phyloP scores from a whole-genome alignment of 2,329 filamentous ascomycete genomes.

The Aspergillus awamori region DNA sequence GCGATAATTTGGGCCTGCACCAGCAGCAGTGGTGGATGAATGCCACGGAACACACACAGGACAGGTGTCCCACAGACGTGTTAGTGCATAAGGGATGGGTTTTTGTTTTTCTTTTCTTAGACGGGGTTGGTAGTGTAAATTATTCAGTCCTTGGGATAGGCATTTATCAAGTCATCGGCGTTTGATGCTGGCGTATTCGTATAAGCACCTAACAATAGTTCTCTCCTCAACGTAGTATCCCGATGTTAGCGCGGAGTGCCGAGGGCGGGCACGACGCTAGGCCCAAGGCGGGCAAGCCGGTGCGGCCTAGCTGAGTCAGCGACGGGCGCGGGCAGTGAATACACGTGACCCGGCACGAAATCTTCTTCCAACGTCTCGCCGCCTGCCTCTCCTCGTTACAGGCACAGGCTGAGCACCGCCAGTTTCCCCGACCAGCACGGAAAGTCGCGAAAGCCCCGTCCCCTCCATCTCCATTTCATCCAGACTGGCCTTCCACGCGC shows the following conservation, averaged over 20 bases:
- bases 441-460: conserved; percentile 43
- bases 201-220: background rate
- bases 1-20: background rate
- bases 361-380: conserved; percentile 38
- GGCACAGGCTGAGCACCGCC: conserved; percentile 39
- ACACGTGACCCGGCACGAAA: conserved; percentile 34
- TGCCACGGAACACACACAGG: background rate
- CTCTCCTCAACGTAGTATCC: background rate
- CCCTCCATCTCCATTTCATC: conserved; percentile 45
- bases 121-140: background rate
- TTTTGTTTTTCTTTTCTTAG: background rate
- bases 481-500: conserved; percentile 37
- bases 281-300: conserved; percentile 10
- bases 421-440: conserved; percentile 40
- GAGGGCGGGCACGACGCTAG: conserved; percentile 6
- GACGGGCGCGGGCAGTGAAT: background rate
- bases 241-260: background rate
- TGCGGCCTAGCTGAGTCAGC: conserved; percentile 29
- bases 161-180: background rate
- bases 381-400: conserved; percentile 37
- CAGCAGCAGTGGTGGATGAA: background rate
- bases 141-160: background rate
- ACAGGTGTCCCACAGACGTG: background rate
- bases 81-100: background rate
- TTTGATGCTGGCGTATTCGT: background rate